Evolutionary conservation across 1,284 basidiomycete genomes (phyloP), one percentile per base, ranked within the genome.

Genomic region (Leccinum subrobustum): DNA sequence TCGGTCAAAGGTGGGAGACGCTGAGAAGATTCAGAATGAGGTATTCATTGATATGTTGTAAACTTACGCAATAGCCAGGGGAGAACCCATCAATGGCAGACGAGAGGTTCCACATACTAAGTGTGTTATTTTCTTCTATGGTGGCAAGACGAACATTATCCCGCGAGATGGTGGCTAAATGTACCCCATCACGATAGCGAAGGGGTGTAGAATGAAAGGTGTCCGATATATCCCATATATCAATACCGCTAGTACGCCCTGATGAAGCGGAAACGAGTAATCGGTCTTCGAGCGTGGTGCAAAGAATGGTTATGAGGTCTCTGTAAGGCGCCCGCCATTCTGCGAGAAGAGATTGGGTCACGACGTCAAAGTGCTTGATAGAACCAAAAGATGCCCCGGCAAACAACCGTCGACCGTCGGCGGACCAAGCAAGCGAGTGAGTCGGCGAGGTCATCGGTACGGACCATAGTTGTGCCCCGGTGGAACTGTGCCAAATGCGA

Each of bases 141-240:
- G 29, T 60, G 31, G 44, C n/a, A 9, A 66, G 54, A 50, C 20
- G 5, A 14, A 9, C 27, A 29, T 29, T 1, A 27, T 64, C 42
- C 2, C 20, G 35, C 2, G 65, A 65, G 12, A 64, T 57, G 20
- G 42, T 16, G 4, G 50, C 57, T 1, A 35, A 39, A 14, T 16
- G 2, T 4, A 37, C 62, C 3, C 18, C 52, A 18, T 25, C 29
- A 8, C 33, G 42, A 7, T 55, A 65, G 16, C 20, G 23, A 14
- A 65, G 35, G 52, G 33, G 57, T 33, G 52, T 31, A 4, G 6
- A 1, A n/a, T 25, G 14, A 25, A 25, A 20, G 11, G 25, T 9
- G 9, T 12, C 3, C 31, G 37, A 23, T 29, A 55, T 60, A 50
- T 67, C 56, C 65, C 63, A 67, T 8, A 65, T 42, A 14, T 63